Base-by-base conservation (phyloP, 495 filamentous ascomycete species). In the Tuber umbilicatum region DNA sequence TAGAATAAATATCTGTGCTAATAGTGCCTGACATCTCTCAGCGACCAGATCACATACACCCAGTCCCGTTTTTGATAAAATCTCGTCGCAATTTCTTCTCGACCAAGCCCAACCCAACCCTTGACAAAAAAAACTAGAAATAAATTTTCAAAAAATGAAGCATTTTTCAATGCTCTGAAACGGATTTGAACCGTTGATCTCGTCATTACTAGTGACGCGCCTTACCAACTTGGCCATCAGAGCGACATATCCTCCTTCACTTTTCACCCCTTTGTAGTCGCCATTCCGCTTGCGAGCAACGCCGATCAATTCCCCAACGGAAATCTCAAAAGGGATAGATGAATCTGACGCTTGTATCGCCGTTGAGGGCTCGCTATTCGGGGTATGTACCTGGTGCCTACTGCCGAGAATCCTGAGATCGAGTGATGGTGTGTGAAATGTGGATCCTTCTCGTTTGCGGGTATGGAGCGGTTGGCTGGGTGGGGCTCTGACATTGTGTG, bases 101-200 rank as follows among this genome's bases (percentile, higher is more conserved):
- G n/a, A n/a, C 45, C 21, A 21, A 21, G 0, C 23, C n/a, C n/a
- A 5, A 2, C 9, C n/a, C 50, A 27, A 60, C 41, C 41, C 41
- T 14, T n/a, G 2, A 60, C 23, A 60, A 27, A 27, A 60, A 14
- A 23, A 6, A 45, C 16, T 6, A n/a, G 47, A 55, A 55, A 55
- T 0, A 42, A 42, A 23, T n/a, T n/a, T n/a, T n/a, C n/a, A 23
- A 16, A 76, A 40, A 27, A 64, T 7, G 10, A 40, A 9, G 35
- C 45, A n/a, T 37, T 55, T 78, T 69, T 60, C 38, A 10, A 74
- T 78, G 75, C 72, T 77, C 77, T 78, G 72, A 72, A 68, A 69
- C 75, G 77, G 77, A 79, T 70, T 79, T 79, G 75, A 74, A 79
- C 72, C 69, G 77, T 69, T 70, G 77, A 78, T 79, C 72, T 79